Base-by-base conservation (phyloP, 1,284 basidiomycete genomes). In the Ceratobasidium sp. region DNA sequence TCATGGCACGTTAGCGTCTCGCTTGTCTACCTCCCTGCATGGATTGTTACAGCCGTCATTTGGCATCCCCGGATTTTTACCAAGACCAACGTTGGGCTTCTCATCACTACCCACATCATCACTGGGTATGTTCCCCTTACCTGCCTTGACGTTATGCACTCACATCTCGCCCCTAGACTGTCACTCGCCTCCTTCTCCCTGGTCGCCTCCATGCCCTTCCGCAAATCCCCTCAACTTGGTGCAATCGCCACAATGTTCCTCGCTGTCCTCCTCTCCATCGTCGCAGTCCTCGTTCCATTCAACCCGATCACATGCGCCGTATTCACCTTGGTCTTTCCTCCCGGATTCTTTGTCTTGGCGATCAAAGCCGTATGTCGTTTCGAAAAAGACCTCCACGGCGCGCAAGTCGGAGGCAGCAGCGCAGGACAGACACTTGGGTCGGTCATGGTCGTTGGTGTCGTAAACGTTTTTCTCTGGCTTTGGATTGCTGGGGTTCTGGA, bases 341-440 rank as follows among this genome's bases (percentile, higher is more conserved):
- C 92, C 0, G 86, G 87, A 13, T 93, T 88, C 80, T 93, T 91
- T 78, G 85, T 92, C 19, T 93, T 92, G 77, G 87, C 88, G n/a
- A 74, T 76, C 34, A 64, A 66, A 22, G 72, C 74, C 34, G 58
- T 76, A 16, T 53, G 58, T 13, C 71, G 48, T 0, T 71, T 63
- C 59, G 74, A 68, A 41, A 27, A 41, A 13, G 24, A 64, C 13
- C 29, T 39, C 4, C 53, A 22, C 46, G 46, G 11, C 27, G 65
- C 68, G 1, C 53, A 48, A 19, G 56, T 72, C 27, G 68, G 56
- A 27, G 68, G 68, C 6, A 24, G 22, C 19, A 24, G 22, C 37
- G 84, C 85, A 74, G 81, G 86, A 16, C 81, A 91, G 22, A 82
- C 81, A 0, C 80, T 92, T n/a, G 80, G 91, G 1, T 88, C 88